These are phyloP conservation scores for Podila epicladia DNA, from an alignment of 192 early-diverging fungal genomes.

Conservation along the genomic window DNA sequence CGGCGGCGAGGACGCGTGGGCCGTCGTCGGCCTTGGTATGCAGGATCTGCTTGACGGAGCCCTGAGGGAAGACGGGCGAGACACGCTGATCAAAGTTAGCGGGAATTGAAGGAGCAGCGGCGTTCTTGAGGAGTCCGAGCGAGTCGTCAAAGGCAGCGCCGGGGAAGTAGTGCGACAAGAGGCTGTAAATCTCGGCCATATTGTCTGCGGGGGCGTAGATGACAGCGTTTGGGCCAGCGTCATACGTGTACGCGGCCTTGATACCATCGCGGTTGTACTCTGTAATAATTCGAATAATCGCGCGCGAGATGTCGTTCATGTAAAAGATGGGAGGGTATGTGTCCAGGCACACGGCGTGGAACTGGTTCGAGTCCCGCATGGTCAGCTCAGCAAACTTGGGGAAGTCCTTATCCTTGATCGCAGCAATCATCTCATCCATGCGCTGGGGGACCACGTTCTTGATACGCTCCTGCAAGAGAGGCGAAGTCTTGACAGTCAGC, in stretches of 20 bases:
- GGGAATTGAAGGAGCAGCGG: slow-evolving; percentile 54
- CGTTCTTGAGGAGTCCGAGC: slow-evolving; percentile 47
- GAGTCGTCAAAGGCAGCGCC: slow-evolving; percentile 67
- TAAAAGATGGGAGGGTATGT: slow-evolving; percentile 99
- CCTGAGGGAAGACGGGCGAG: slow-evolving; percentile 69
- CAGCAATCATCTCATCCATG: slow-evolving; percentile 90
- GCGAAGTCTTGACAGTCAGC: slow-evolving; percentile 91
- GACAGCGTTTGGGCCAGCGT: slow-evolving; percentile 99
- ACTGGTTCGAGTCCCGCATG: slow-evolving; percentile 99
- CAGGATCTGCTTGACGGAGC: slow-evolving; percentile 87
- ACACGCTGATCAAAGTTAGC: slow-evolving; percentile 60
- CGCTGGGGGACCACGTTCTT: slow-evolving; percentile 85
- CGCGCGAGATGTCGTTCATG: slow-evolving; percentile 93
- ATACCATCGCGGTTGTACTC: slow-evolving; percentile 80
- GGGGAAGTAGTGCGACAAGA: slow-evolving; percentile 91
- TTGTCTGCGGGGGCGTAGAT: slow-evolving; percentile 88
- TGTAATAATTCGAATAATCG: slow-evolving; percentile 85
- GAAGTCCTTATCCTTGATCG: slow-evolving; percentile 88
- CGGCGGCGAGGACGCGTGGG: slow-evolving; percentile 76
- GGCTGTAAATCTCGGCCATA: slow-evolving; percentile 84
- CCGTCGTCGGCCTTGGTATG: slow-evolving; percentile 93
- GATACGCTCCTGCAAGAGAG: slow-evolving; percentile 86
- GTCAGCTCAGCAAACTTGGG: slow-evolving; percentile 92
- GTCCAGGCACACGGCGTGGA: slow-evolving; percentile 99
- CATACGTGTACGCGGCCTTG: slow-evolving; percentile 97